These are phyloP conservation scores for Pneumocystis canis DNA, from an alignment of 1,139 yeast genomes.

Conservation along the genomic window DNA sequence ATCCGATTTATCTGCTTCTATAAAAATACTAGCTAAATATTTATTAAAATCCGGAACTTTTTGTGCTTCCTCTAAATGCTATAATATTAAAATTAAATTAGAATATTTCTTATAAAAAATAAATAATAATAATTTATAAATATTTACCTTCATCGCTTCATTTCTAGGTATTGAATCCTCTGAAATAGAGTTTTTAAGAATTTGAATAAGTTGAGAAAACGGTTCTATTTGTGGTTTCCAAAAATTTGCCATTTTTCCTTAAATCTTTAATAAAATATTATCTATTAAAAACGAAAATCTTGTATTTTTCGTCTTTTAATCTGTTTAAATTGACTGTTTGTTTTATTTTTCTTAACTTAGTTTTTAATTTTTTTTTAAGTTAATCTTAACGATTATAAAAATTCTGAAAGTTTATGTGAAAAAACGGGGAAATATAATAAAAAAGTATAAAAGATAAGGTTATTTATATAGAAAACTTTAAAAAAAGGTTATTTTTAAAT, in stretches of 20 bases:
- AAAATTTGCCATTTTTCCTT: constrained; percentile 5
- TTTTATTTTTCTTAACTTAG: neutral
- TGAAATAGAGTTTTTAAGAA: constrained; percentile 11
- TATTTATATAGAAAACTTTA: too few species aligned
- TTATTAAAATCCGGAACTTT: constrained; percentile 55
- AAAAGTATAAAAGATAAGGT: neutral
- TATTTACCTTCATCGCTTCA: constrained; percentile 4
- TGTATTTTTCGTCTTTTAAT: neutral
- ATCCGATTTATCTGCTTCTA: constrained; percentile 34
- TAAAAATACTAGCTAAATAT: constrained; percentile 57
- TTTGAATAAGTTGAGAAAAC: constrained; percentile 11
- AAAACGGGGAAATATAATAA: neutral
- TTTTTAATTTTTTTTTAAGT: neutral
- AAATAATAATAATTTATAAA: neutral
- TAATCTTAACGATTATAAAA: neutral
- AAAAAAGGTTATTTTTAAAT: too few species aligned
- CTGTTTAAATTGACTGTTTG: neutral
- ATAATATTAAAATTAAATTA: constrained; percentile 16
- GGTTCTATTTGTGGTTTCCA: constrained; percentile 11
- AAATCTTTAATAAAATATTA: constrained; percentile 2
- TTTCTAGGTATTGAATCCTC: constrained; percentile 3
- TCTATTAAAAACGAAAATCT: neutral
- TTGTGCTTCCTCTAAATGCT: constrained; percentile 50
- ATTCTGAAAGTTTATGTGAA: neutral
- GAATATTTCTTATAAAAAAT: neutral